Evolutionary conservation across 495 filamentous ascomycete genomes (phyloP).

Genomic region (Darksidea phi): DNA sequence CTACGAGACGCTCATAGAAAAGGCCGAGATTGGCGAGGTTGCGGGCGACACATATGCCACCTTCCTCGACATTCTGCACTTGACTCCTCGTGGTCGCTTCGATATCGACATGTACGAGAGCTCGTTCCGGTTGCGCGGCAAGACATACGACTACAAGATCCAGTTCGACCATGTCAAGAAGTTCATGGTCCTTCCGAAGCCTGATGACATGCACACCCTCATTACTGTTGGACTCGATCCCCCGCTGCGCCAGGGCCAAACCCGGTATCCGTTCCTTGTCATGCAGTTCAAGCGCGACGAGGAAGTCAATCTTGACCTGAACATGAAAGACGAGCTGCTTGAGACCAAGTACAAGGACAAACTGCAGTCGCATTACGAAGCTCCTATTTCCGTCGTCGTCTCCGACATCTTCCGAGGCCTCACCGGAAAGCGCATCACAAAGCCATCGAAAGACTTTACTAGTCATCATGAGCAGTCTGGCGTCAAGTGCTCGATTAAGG

Average conservation of each 20-base stretch:
- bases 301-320: conserved; percentile 93
- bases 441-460: conserved; percentile 89
- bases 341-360: conserved; percentile 87
- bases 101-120: conserved; percentile 99
- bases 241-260: conserved; percentile 94
- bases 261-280: conserved; percentile 95
- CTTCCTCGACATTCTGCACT: conserved; percentile 94
- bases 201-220: conserved; percentile 91
- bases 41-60: conserved; percentile 96
- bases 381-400: conserved; percentile 85
- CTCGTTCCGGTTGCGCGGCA: conserved; percentile 95
- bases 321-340: conserved; percentile 84
- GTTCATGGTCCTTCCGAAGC: conserved; percentile 96
- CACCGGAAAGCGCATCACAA: conserved; percentile 88
- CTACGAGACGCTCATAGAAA: conserved; percentile 96
- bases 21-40: conserved; percentile 98
- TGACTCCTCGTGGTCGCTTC: conserved; percentile 96
- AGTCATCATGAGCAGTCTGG: conserved; percentile 91
- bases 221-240: conserved; percentile 95
- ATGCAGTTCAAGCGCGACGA: conserved; percentile 99
- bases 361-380: conserved; percentile 82
- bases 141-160: conserved; percentile 99
- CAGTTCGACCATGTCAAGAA: conserved; percentile 97
- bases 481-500: conserved; percentile 99
- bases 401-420: conserved; percentile 91